Evolutionary conservation across 768 basidiomycete species (phyloP), one percentile per base, ranked within the genome.

Genomic region (Phaffia australis): DNA sequence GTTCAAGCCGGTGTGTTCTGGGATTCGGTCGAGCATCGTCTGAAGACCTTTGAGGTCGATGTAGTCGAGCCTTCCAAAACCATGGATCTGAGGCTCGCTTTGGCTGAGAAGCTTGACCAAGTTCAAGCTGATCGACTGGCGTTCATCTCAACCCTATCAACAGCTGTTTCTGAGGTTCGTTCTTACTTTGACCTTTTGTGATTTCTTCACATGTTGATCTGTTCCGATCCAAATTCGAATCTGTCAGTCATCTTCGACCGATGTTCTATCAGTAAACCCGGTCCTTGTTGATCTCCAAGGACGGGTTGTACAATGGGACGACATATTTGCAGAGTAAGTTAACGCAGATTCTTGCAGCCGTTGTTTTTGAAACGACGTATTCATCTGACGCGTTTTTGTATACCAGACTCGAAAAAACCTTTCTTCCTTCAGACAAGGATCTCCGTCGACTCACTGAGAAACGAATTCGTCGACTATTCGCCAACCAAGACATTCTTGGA

Each of bases 271-370:
- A 48, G 81, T 93, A 60, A 97, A 92, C 69, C 83, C 83, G 71
- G 87, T 92, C 6, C 85, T 92, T 57, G 84, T 87, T 0, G 85
- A 85, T 68, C 81, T 92, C 56, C 94, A 97, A 78, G 90, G 94
- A 71, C 87, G 87, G 74, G 89, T 94, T 56, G 89, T 94, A 19
- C 88, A 87, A n/a, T 97, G 93, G 89, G 92, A 99, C 19, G 56
- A 52, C 15, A 25, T 21, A 23, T 46, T 64, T 19, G n/a, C 15
- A 19, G 50, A 58, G 18, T 32, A 21, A 47, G 23, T 60, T 15
- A 62, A 21, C 21, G 42, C 25, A 16, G 23, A 27, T 23, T 46
- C 19, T 47, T 47, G 5, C 58, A 5, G n/a, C 35, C 15, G 16
- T 60, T 25, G 35, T 1, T 60, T 19, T 6, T 3, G n/a, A 19